Conservation (phyloP, 495 filamentous ascomycete genomes). For the Annulohypoxylon moriforme region DNA sequence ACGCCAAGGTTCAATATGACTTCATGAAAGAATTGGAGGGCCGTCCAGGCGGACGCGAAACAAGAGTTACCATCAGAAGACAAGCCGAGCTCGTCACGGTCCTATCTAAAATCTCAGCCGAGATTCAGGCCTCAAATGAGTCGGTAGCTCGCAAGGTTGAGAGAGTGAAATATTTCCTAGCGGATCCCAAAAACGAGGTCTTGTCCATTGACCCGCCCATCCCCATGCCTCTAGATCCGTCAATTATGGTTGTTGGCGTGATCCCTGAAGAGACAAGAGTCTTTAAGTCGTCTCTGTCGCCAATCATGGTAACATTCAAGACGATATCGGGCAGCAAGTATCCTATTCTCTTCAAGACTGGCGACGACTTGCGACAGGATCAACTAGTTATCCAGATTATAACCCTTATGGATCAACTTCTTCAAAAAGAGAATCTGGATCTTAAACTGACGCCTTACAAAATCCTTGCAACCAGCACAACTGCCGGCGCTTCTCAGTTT, state of each 20-base stretch:
- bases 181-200: constrained; percentile 90
- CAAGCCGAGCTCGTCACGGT: constrained; percentile 92
- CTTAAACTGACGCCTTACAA: constrained; percentile 95
- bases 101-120: constrained; percentile 88
- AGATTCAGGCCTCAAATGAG: constrained; percentile 84
- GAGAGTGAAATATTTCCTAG: constrained; percentile 80
- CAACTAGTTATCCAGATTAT: constrained; percentile 99
- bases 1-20: constrained; percentile 90
- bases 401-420: constrained; percentile 94
- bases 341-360: constrained; percentile 95
- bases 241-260: constrained; percentile 78
- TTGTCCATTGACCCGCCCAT: constrained; percentile 84
- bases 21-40: constrained; percentile 87
- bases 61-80: constrained; percentile 77
- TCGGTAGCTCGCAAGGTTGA: constrained; percentile 82
- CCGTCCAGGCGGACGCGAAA: constrained; percentile 71
- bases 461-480: constrained; percentile 91
- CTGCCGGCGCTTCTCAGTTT: constrained; percentile 91
- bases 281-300: constrained; percentile 93
- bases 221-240: constrained; percentile 89
- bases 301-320: constrained; percentile 90
- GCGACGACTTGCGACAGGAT: constrained; percentile 96
- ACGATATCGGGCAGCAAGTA: constrained; percentile 81
- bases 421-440: constrained; percentile 97
- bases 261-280: constrained; percentile 88